These are phyloP conservation scores for Mycena galericulata DNA, from an alignment of 768 basidiomycete species.

Conservation along the genomic window DNA sequence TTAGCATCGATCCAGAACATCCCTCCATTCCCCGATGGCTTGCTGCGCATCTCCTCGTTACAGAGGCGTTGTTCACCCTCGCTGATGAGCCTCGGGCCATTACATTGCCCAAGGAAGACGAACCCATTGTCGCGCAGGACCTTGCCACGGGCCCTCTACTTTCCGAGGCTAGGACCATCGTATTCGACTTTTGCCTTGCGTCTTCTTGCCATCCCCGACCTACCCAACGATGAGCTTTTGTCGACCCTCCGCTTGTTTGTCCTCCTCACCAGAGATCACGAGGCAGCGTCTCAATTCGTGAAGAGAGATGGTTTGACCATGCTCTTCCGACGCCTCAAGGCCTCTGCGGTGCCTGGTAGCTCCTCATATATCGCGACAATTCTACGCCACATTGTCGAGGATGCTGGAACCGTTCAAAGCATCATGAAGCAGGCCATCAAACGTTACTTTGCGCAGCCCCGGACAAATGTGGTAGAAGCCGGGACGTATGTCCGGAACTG, in stretches of 20 bases:
- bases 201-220: conserved; percentile 70
- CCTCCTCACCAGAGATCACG: conserved; percentile 81
- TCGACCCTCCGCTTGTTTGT: conserved; percentile 87
- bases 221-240: conserved; percentile 86
- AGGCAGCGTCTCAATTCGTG: conserved; percentile 74
- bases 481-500: conserved; percentile 80
- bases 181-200: conserved; percentile 85
- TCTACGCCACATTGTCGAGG: conserved; percentile 93
- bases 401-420: conserved; percentile 67
- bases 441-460: conserved; percentile 81
- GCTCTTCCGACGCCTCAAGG: conserved; percentile 77
- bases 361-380: conserved; percentile 90
- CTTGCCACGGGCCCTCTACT: conserved; percentile 73
- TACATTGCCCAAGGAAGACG: conserved; percentile 76
- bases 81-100: conserved; percentile 79
- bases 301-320: conserved; percentile 69
- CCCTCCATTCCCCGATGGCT: conserved; percentile 85
- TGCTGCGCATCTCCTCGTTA: conserved; percentile 85
- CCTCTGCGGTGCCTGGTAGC: conserved; percentile 71
- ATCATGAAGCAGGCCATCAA: conserved; percentile 89
- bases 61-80: conserved; percentile 83
- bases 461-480: conserved; percentile 76
- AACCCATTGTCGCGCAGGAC: conserved; percentile 63
- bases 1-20: conserved; percentile 63
- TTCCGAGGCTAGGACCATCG: conserved; percentile 66